Base-by-base conservation (phyloP, 805 yeast genomes). In the Ogataea kodamae region DNA sequence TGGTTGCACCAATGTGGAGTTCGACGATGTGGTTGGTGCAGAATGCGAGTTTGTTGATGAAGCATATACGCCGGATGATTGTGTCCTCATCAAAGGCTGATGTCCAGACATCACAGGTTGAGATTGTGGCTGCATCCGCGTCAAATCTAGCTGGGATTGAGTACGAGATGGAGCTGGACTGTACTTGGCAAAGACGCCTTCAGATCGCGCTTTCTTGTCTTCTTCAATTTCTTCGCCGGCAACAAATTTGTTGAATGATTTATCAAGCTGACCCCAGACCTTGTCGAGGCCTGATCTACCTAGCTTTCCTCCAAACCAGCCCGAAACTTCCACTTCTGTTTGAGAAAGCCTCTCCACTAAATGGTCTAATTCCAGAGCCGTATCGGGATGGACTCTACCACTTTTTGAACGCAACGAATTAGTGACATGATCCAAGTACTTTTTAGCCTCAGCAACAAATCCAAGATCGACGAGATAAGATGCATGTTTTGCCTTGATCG, bases 231-330 rank as follows among this genome's bases (percentile, higher is more conserved):
- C 95, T 29, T 90, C 97, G 1, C 96, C 97, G 23, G 95, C 81
- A 38, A 90, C 88, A 57, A 81, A 78, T 54, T 78, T 79, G 53
- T 74, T 79, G 51, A 82, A 76, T 5, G 84, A 75, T 54, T 86
- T 86, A 55, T 86, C 95, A 27, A 86, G 59, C 25, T 82, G 89
- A 8, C 92, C 90, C 95, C 95, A 86, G 34, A 87, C 80, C 52
- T 76, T 81, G 47, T 88, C 95, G 13, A 55, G 25, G 14, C 53
- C 52, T 1, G 61, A 55, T 24, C 54, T 52, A 9, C 55, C 52
- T 11, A 58, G 33, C 27, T 51, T 55, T 49, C 79, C 78, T 9
- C 85, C 81, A 44, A 88, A 72, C 97, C 96, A 89, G 4, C 88
- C 71, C 18, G 74, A 54, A 17, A 61, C 40, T 17, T 48, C 46